These are phyloP conservation scores for Furcasterigmium furcatum DNA, from an alignment of 2,329 filamentous ascomycete species.

Conservation along the genomic window DNA sequence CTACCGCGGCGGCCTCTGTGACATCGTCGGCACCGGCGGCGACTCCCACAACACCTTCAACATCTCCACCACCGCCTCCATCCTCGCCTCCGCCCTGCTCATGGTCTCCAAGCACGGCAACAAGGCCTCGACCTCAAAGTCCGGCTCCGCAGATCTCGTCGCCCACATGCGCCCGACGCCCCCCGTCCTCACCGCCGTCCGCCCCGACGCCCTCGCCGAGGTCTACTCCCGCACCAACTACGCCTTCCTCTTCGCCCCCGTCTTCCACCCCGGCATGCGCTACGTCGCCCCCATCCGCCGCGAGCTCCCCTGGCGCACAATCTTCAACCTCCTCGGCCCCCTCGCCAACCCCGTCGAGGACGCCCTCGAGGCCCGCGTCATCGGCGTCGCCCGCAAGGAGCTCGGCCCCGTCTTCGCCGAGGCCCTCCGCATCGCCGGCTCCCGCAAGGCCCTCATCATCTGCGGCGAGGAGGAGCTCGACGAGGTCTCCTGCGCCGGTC, in stretches of 20 bases:
- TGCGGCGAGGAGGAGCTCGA: slow-evolving; percentile 95
- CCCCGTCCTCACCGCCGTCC: slow-evolving; percentile 72
- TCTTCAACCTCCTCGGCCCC: slow-evolving; percentile 95
- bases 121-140: slow-evolving; percentile 90
- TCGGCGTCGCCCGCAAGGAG: slow-evolving; percentile 87
- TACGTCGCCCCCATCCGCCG: slow-evolving; percentile 82
- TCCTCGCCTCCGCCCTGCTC: slow-evolving; percentile 81
- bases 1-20: slow-evolving; percentile 83
- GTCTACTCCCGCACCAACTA: slow-evolving; percentile 86
- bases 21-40: slow-evolving; percentile 96
- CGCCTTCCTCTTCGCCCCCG: slow-evolving; percentile 90
- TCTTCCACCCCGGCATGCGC: slow-evolving; percentile 94
- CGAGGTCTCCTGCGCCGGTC: slow-evolving; percentile 88
- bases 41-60: slow-evolving; percentile 98
- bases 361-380: slow-evolving; percentile 79
- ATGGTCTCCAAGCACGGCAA: slow-evolving; percentile 95
- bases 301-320: slow-evolving; percentile 89
- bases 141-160: slow-evolving; percentile 89
- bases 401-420: slow-evolving; percentile 88
- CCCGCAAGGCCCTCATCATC: slow-evolving; percentile 81
- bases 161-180: slow-evolving; percentile 68
- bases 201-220: slow-evolving; percentile 63
- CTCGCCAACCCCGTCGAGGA: slow-evolving; percentile 87
- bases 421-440: slow-evolving; percentile 72
- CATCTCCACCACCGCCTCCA: slow-evolving; percentile 91